These are phyloP conservation scores for Phytophthora macrochlamydospora DNA, from an alignment of 352 stramenopile species.

Conservation along the genomic window DNA sequence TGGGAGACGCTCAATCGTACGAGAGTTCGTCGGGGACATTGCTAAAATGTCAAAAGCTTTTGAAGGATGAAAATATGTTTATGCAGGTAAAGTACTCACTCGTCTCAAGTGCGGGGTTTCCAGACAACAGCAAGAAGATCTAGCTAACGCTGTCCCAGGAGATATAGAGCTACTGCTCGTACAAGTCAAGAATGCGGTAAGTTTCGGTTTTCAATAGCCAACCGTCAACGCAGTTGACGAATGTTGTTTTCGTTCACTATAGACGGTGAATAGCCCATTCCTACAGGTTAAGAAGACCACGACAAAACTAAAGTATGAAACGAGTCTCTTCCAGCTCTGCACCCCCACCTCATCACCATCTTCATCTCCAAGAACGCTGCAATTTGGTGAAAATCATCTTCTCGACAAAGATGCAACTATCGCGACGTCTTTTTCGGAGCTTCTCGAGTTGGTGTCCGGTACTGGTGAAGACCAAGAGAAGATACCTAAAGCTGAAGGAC, in stretches of 20 bases:
- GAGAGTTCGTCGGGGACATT: not conserved
- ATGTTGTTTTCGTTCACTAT: not conserved
- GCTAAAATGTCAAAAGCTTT: not conserved
- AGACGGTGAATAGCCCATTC: conserved; percentile 24
- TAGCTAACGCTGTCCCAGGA: conserved; percentile 44
- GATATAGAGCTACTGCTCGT: conserved; percentile 47
- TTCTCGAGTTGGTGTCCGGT: conserved; percentile 37
- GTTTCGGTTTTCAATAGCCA: not conserved
- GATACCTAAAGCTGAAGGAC: not conserved
- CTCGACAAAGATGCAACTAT: conserved; percentile 18
- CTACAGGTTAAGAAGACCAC: conserved; percentile 13
- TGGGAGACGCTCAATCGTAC: conserved; percentile 64
- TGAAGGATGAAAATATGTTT: not conserved
- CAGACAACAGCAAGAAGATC: conserved; percentile 46
- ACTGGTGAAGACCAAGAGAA: conserved; percentile 20
- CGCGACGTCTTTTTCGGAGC: conserved; percentile 38
- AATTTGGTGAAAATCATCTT: not conserved
- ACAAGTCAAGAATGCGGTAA: conserved; percentile 51
- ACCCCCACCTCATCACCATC: conserved; percentile 8
- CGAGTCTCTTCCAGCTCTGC: not conserved
- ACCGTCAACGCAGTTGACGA: not conserved
- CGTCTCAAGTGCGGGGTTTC: conserved; percentile 54
- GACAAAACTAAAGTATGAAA: not conserved
- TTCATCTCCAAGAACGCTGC: conserved; percentile 17
- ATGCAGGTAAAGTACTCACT: conserved; percentile 49